A percentile compares a stretch with the other conserved stretches of the same genome.
These are phyloP conservation scores for Tolypocladium endophyticum DNA, from an alignment of 2,329 filamentous ascomycete genomes.

Conservation along the genomic window DNA sequence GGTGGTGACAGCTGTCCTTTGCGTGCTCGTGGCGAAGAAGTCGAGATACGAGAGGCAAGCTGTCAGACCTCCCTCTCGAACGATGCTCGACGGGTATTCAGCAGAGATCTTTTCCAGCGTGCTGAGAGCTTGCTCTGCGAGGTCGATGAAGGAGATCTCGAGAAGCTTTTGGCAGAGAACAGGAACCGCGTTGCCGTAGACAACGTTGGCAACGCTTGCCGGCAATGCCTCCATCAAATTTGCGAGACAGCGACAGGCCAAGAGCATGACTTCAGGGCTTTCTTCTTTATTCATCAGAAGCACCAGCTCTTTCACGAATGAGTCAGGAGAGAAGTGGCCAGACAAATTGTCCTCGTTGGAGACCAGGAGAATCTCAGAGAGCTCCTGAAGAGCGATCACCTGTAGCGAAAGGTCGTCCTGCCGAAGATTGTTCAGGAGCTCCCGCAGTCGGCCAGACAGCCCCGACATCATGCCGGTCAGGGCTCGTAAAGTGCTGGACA, in stretches of 20 bases:
- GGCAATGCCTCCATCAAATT: conserved; percentile 97
- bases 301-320: conserved; percentile 92
- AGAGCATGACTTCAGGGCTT: conserved; percentile 93
- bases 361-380: conserved; percentile 86
- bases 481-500: conserved; percentile 75
- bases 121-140: conserved; percentile 93
- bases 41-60: conserved; percentile 95
- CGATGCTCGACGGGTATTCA: conserved; percentile 90
- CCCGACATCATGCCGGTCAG: conserved; percentile 88
- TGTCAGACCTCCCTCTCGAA: conserved; percentile 86
- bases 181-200: conserved; percentile 93
- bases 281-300: conserved; percentile 88
- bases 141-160: conserved; percentile 93
- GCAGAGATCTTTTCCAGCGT: conserved; percentile 96
- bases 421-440: conserved; percentile 64
- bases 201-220: conserved; percentile 85
- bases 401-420: conserved; percentile 84
- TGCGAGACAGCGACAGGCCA: conserved; percentile 89
- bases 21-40: conserved; percentile 95
- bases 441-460: conserved; percentile 67
- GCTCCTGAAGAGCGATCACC: conserved; percentile 81
- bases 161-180: conserved; percentile 89
- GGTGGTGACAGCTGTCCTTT: conserved; percentile 91
- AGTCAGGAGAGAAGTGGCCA: conserved; percentile 87
- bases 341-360: conserved; percentile 95